Conservation (phyloP, 2,329 filamentous ascomycete genomes). For the Keithomyces neogunnii region DNA sequence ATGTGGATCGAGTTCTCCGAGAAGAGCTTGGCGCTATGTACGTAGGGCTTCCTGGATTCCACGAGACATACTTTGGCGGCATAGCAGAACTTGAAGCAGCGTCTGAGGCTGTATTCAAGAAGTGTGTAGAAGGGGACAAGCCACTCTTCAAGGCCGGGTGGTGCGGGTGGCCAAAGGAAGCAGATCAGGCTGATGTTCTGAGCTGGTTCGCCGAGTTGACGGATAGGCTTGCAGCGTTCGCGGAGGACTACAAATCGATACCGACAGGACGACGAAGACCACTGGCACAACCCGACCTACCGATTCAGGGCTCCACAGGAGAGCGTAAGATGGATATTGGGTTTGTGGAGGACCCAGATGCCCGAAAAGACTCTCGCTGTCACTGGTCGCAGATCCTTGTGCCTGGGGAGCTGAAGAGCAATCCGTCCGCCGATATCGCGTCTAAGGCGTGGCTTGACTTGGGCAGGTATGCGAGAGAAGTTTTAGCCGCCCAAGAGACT, state of each 20-base stretch:
- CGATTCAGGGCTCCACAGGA: constrained; percentile 14
- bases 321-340: constrained; percentile 19
- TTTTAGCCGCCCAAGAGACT: constrained; percentile 17
- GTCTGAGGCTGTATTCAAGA: constrained; percentile 24
- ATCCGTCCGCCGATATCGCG: constrained; percentile 15
- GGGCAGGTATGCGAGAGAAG: too few relatives aligned
- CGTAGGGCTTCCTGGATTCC: constrained; percentile 25
- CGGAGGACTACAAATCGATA: constrained; percentile 12
- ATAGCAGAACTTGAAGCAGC: constrained; percentile 22
- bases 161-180: constrained; percentile 24
- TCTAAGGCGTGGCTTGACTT: too few relatives aligned
- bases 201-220: constrained; percentile 22
- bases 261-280: constrained; percentile 14
- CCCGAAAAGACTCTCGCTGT: constrained; percentile 16
- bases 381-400: constrained; percentile 35
- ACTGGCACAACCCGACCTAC: constrained; percentile 18
- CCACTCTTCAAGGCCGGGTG: constrained; percentile 23
- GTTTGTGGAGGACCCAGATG: constrained; percentile 21
- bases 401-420: constrained; percentile 37
- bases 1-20: constrained; percentile 25
- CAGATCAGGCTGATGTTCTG: constrained; percentile 20
- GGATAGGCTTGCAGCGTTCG: constrained; percentile 19
- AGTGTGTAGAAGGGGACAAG: constrained; percentile 20
- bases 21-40: constrained; percentile 26
- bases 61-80: constrained; percentile 22